These are phyloP conservation scores for Candida glucosophila DNA, from an alignment of 1,139 yeast genomes.

Conservation along the genomic window DNA sequence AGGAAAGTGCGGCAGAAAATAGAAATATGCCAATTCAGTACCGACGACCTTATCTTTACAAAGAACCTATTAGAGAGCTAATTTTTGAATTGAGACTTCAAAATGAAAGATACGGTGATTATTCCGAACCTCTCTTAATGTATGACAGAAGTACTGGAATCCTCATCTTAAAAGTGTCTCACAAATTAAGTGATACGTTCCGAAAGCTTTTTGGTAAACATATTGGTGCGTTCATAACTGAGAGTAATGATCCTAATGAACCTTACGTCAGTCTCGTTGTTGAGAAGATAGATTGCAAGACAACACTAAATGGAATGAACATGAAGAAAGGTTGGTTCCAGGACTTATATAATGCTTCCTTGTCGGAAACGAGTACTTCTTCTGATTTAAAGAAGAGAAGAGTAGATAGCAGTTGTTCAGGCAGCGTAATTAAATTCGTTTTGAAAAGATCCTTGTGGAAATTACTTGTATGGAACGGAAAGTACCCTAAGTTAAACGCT, in stretches of 20 bases:
- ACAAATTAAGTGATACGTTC: constrained; percentile 16
- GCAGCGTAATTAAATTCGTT: constrained; percentile 29
- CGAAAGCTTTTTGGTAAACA: constrained; percentile 17
- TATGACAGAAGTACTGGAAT: constrained; percentile 20
- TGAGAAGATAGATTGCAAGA: constrained; percentile 19
- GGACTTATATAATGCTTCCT: neutral
- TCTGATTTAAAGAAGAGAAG: constrained; percentile 10
- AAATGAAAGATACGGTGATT: constrained; percentile 7
- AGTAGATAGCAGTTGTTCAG: constrained; percentile 11
- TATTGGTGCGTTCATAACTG: constrained; percentile 13
- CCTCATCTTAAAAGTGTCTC: constrained; percentile 18
- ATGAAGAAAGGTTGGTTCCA: constrained; percentile 30
- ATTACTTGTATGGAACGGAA: constrained; percentile 17
- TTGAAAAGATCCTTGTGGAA: constrained; percentile 28
- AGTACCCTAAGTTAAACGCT: constrained; percentile 18
- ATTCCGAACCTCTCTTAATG: constrained; percentile 21
- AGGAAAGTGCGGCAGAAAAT: constrained; percentile 12
- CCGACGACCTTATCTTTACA: constrained; percentile 46
- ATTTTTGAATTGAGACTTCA: constrained; percentile 44
- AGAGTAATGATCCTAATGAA: constrained; percentile 9
- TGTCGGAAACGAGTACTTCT: constrained; percentile 1
- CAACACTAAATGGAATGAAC: constrained; percentile 27
- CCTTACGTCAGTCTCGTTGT: constrained; percentile 13
- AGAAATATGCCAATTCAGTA: constrained; percentile 28
- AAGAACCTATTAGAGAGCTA: constrained; percentile 36